Base-by-base conservation (phyloP, 495 filamentous ascomycete genomes). In the Trichocladium uniseriatum region DNA sequence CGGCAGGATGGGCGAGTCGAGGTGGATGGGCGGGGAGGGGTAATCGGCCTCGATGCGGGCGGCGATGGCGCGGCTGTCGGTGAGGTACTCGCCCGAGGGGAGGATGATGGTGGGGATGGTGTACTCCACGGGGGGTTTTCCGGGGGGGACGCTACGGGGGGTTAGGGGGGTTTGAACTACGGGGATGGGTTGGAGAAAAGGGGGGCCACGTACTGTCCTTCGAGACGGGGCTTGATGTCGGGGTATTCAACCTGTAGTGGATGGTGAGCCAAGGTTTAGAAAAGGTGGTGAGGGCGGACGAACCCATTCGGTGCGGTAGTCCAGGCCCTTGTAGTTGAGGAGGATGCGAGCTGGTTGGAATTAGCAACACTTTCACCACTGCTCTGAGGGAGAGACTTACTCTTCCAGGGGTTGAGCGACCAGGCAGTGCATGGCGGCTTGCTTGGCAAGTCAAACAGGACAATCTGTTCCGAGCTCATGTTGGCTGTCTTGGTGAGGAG, bases 271-370 rank as follows among this genome's bases (percentile, higher is more conserved):
- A n/a, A n/a, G n/a, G n/a, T n/a, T 55, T 15, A 19, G 42, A 2
- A 7, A 16, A 2, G 27, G 20, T 0, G 21, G 16, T 24, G 13
- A 11, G n/a, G 2, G 8, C 7, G 19, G 18, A 19, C 45, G n/a
- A 32, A 78, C 60, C 79, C 79, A 84, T 72, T 79, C 68, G 5
- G 81, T 86, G 48, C 69, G 67, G 64, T 82, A 83, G 41, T 75
- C 67, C n/a, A 84, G 59, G 6, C 66, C 64, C 58, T 86, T 84
- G 67, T 71, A 79, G 64, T 83, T 82, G 32, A 86, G 47, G 21
- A 62, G 22, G 13, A 84, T 52, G 3, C 80, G 79, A 38, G 76
- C 79, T 82, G 39, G 10, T 20, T 16, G 11, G 16, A 22, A 1
- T 39, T 43, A 22, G 20, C 11, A 20, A 11, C 9, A 6, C 0